A percentile compares a stretch with the other conserved stretches of the same genome.
phyloP scores from a whole-genome alignment of 805 yeast species.

The Metschnikowia santaceciliae region DNA sequence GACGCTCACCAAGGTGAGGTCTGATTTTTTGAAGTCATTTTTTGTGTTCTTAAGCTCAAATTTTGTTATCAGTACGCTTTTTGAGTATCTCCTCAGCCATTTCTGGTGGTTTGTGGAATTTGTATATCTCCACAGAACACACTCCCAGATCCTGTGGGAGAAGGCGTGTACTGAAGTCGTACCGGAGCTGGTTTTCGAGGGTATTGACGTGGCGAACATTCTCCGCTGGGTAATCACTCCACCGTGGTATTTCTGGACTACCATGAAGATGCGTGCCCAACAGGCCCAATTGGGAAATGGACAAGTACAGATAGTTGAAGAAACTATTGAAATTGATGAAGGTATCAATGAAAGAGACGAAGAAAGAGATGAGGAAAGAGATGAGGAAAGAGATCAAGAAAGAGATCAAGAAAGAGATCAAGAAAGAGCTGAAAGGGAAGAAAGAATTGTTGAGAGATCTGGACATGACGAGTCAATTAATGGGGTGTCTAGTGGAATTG shows the following conservation, averaged over 20 bases:
- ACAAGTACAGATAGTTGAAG: neutral
- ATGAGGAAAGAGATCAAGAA: neutral
- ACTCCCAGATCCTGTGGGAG: neutral
- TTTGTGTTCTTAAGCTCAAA: slow-evolving; percentile 7
- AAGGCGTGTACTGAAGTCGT: neutral
- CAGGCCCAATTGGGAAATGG: neutral
- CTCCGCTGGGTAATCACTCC: slow-evolving; percentile 4
- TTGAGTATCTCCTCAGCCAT: slow-evolving; percentile 24
- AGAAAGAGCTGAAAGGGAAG: neutral
- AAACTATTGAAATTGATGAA: neutral
- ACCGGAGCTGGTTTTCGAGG: neutral
- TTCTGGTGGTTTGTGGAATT: slow-evolving; percentile 31
- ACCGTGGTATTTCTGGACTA: slow-evolving; percentile 5
- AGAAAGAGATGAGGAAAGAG: neutral
- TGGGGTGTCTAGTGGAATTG: too few relatives aligned
- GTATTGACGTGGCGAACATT: neutral
- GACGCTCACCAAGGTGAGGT: slow-evolving; percentile 1
- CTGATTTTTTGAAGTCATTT: slow-evolving; percentile 5
- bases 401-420: neutral
- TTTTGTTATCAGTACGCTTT: slow-evolving; percentile 13
- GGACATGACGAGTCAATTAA: too few relatives aligned
- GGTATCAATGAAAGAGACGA: too few relatives aligned
- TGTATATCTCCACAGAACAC: slow-evolving; percentile 11
- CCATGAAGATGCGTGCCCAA: neutral
- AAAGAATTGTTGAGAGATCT: neutral